Percentiles rank a stretch among this genome's conserved stretches.
Conservation (phyloP, 257 asterid genomes). For the Mitragyna speciosa region DNA sequence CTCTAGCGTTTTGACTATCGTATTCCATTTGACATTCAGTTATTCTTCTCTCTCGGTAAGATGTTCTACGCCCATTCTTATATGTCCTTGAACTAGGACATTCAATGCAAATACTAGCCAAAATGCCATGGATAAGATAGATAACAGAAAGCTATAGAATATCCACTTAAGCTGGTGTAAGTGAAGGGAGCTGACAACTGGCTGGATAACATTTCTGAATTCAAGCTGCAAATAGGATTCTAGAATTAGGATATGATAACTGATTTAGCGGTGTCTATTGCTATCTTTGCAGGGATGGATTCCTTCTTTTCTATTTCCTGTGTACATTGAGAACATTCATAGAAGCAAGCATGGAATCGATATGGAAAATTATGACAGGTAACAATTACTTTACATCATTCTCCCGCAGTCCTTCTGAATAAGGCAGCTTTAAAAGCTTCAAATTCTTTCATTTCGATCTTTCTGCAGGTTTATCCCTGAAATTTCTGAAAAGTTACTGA, state of each 20-base stretch:
- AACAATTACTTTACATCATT: not conserved
- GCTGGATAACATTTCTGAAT: not conserved
- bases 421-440: not conserved
- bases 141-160: not conserved
- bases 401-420: too few relatives aligned
- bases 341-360: conserved; percentile 62
- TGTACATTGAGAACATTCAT: conserved; percentile 52
- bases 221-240: not conserved
- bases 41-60: conserved; percentile 66
- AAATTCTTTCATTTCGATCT: not conserved
- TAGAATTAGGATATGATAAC: too few relatives aligned
- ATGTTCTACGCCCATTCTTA: not conserved
- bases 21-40: conserved; percentile 46
- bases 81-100: too few relatives aligned
- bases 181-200: too few relatives aligned
- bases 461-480: conserved; percentile 43
- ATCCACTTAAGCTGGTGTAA: too few relatives aligned
- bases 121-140: not conserved
- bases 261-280: not conserved
- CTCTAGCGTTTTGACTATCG: conserved; percentile 25
- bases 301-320: conserved; percentile 59
- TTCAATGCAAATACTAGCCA: too few relatives aligned
- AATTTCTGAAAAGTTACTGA: conserved; percentile 49
- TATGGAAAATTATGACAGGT: conserved; percentile 54
- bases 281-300: conserved; percentile 44